Evolutionary conservation across 768 basidiomycete genomes (phyloP).

Genomic region (Naganishia randhawae): DNA sequence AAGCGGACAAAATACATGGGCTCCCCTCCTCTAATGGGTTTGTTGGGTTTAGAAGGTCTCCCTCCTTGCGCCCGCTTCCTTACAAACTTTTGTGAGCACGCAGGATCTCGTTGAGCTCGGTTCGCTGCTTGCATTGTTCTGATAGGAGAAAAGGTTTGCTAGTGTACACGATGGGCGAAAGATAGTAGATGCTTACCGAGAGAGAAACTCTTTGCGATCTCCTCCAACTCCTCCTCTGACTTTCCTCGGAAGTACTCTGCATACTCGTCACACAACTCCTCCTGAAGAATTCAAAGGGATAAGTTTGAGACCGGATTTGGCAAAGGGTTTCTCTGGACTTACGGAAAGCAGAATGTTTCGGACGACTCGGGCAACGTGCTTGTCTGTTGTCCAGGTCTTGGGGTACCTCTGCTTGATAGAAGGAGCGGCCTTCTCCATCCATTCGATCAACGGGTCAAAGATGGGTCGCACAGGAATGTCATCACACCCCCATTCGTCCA

Average conservation of each 20-base stretch:
- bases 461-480: constrained; percentile 57
- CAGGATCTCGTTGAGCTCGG: constrained; percentile 59
- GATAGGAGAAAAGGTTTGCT: background rate
- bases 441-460: constrained; percentile 66
- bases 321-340: constrained; percentile 56
- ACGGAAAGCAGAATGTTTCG: constrained; percentile 68
- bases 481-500: constrained; percentile 76
- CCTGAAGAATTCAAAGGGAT: constrained; percentile 30
- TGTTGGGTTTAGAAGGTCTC: background rate
- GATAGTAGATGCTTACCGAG: constrained; percentile 49
- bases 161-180: too few species aligned
- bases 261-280: constrained; percentile 43
- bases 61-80: background rate
- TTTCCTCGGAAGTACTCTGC: constrained; percentile 53
- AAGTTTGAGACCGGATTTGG: background rate
- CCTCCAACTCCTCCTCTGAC: constrained; percentile 60
- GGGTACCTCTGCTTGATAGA: constrained; percentile 57
- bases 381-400: constrained; percentile 50
- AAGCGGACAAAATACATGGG: background rate
- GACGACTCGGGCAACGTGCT: constrained; percentile 54
- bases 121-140: constrained; percentile 65
- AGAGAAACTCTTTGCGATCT: constrained; percentile 69
- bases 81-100: constrained; percentile 27
- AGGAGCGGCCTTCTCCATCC: constrained; percentile 44
- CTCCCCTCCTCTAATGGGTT: background rate